A percentile compares a stretch with the other conserved stretches of the same genome.
Evolutionary conservation across 192 early-diverging fungal species (phyloP).

Genomic region (Backusella tarrabulga): DNA sequence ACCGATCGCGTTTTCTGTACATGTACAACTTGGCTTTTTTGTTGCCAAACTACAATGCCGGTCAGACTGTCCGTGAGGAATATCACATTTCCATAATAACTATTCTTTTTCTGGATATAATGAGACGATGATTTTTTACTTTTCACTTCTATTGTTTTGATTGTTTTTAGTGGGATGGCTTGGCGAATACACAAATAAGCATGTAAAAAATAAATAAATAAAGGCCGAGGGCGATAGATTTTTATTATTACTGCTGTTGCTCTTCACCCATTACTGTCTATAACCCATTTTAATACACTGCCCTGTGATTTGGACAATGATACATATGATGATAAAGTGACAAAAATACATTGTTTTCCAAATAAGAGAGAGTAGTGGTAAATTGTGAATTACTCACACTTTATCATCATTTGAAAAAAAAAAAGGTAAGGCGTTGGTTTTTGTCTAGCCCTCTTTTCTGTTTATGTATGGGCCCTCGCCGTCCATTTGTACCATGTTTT

Average conservation of each 20-base stretch:
- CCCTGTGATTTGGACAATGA: neutral
- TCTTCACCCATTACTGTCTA: neutral
- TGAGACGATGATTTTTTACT: neutral
- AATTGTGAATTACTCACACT: neutral
- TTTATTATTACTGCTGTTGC: neutral
- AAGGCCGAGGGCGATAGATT: neutral
- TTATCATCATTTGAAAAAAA: neutral
- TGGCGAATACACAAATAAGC: neutral
- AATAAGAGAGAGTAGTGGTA: neutral
- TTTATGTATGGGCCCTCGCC: neutral
- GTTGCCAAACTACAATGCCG: neutral
- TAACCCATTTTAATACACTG: neutral
- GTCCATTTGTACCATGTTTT: neutral
- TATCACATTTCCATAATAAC: neutral
- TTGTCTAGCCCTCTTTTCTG: neutral
- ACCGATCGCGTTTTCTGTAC: slow-evolving; percentile 5
- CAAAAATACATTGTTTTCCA: slow-evolving; percentile 1
- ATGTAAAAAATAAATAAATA: neutral
- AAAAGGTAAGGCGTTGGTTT: neutral
- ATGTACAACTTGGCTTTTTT: neutral
- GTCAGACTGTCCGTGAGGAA: neutral
- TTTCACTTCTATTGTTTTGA: neutral
- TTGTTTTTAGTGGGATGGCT: neutral
- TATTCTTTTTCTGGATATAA: neutral
- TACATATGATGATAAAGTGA: neutral